Base-by-base conservation (phyloP, 106 monocot species). In the Gastrodia elata region DNA sequence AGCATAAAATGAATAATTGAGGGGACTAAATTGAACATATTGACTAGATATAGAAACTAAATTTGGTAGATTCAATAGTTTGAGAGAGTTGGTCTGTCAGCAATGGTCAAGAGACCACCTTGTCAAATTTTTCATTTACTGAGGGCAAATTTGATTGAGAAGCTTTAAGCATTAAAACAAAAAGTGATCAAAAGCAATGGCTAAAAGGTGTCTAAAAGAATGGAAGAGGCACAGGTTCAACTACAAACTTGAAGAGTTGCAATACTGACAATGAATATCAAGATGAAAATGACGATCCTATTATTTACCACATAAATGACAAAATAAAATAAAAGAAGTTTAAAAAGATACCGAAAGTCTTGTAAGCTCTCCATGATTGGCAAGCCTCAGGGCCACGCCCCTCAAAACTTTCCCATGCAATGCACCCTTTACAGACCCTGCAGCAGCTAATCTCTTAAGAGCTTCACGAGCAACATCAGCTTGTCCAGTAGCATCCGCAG, bases 401-500 rank as follows among this genome's bases (percentile, higher is more conserved):
- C 93, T 90, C 79, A 97, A 83, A 37, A 88, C 83, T 75, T 90
- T 73, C 22, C 82, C 90, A 73, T 88, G 88, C 79, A 97, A 71
- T 37, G 97, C 93, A 70, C 93, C 93, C 68, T 97, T 97, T 27
- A 97, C 86, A 74, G 97, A 90, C 39, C 91, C 97, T 68, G 97
- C 97, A 71, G 90, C 84, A 77, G 97, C 90, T 65, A 97, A 80
- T 78, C 97, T 93, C 73, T 88, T 97, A 18, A 97, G 86, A 79
- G 86, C 90, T 76, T 97, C 97, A 77, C 90, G 90, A 25, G 97
- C 97, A 80, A 97, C 90, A 75, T 93, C 88, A 42, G 90, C 67
- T 72, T 93, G 97, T 55, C 90, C 97, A 36, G 97, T 97, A 44
- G 97, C 97, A 93, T 97, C 97, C 71, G 97, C 97, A 64, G 93